Conservation (phyloP, 371 early-diverging fungal genomes). For the Blyttiomyces sp. region DNA sequence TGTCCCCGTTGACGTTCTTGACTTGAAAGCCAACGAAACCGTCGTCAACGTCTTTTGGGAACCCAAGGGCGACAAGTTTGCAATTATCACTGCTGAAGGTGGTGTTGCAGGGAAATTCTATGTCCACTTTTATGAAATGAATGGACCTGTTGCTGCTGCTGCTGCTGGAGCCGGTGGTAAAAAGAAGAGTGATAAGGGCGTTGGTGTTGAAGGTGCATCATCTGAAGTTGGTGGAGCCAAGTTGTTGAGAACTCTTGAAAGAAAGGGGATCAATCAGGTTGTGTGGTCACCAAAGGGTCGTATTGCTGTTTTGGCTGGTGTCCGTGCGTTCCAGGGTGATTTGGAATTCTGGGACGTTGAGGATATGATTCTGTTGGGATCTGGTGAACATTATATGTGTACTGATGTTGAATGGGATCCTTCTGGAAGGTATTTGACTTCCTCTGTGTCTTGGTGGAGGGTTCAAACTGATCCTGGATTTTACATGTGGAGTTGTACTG, state of each 20-base stretch:
- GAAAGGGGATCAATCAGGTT: constrained; percentile 76
- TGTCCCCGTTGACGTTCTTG: constrained; percentile 92
- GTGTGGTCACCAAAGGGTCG: constrained; percentile 97
- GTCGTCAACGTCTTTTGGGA: constrained; percentile 86
- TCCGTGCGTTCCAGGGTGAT: constrained; percentile 76
- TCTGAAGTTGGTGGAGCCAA: constrained; percentile 30
- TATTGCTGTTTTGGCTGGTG: constrained; percentile 83
- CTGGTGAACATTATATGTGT: constrained; percentile 87
- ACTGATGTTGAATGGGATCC: constrained; percentile 98
- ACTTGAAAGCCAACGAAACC: constrained; percentile 65
- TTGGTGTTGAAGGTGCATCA: neutral
- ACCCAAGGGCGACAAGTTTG: constrained; percentile 85
- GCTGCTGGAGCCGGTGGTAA: constrained; percentile 13
- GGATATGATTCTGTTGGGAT: constrained; percentile 67
- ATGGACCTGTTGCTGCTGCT: constrained; percentile 10
- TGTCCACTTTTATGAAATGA: constrained; percentile 80
- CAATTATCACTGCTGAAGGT: constrained; percentile 72
- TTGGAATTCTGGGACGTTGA: constrained; percentile 94
- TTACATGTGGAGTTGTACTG: constrained; percentile 89
- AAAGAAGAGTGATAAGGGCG: constrained; percentile 13
- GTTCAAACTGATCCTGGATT: constrained; percentile 79
- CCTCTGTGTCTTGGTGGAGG: constrained; percentile 83
- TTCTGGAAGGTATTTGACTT: constrained; percentile 89
- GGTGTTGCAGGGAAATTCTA: constrained; percentile 63
- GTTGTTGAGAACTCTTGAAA: constrained; percentile 38